phyloP scores from a whole-genome alignment of 2,329 filamentous ascomycete genomes.

The Rutstroemia sp. region DNA sequence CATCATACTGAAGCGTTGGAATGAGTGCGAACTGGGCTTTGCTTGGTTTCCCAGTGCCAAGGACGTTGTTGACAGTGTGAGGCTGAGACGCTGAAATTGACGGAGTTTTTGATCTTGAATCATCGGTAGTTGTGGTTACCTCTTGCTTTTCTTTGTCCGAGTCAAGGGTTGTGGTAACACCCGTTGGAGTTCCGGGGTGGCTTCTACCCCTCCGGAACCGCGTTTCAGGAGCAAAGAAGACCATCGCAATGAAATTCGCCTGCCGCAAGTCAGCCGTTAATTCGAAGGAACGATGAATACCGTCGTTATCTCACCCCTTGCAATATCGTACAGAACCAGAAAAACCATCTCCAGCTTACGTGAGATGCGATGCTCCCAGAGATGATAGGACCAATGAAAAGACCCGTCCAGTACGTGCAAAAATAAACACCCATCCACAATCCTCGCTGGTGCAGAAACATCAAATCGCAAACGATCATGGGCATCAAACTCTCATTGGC shows the following conservation, averaged over 20 bases:
- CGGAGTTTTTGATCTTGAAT: background rate
- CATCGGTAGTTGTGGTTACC: background rate
- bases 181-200: background rate
- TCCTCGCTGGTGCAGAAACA: conserved; percentile 14
- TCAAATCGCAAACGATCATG: conserved; percentile 14
- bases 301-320: background rate
- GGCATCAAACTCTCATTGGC: conserved; percentile 21
- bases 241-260: background rate
- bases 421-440: conserved; percentile 13
- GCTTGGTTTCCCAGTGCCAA: background rate
- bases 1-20: background rate
- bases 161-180: background rate
- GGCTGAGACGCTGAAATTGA: too few relatives aligned
- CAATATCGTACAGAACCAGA: conserved; percentile 13
- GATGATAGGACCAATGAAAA: conserved; percentile 25
- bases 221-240: background rate
- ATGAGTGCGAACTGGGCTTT: background rate
- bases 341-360: conserved; percentile 20
- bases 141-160: background rate
- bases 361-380: conserved; percentile 30
- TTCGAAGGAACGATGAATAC: background rate
- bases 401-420: conserved; percentile 1
- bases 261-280: background rate
- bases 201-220: background rate
- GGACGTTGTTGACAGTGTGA: background rate